Evolutionary conservation across 140 eudicot species (phyloP).

Genomic region (Artemisia princeps): DNA sequence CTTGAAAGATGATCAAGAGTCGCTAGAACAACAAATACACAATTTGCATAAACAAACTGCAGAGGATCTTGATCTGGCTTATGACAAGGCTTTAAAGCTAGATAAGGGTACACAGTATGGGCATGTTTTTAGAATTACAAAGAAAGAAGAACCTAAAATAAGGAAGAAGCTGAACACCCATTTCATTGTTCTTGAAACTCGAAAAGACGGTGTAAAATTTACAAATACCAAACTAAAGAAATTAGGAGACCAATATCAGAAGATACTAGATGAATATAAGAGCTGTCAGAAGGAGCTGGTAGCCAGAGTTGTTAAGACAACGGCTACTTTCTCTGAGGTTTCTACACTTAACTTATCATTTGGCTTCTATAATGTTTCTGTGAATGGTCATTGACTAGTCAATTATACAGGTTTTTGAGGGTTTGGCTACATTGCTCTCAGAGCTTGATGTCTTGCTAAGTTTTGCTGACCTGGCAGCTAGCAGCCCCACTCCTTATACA

Average conservation of each 20-base stretch:
- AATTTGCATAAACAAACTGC: slow-evolving; percentile 66
- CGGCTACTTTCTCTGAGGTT: slow-evolving; percentile 78
- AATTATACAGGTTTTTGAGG: slow-evolving; percentile 67
- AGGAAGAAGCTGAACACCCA: slow-evolving; percentile 76
- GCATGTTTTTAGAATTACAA: slow-evolving; percentile 87
- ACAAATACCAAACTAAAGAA: slow-evolving; percentile 77
- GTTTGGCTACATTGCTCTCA: slow-evolving; percentile 58
- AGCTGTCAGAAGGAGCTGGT: slow-evolving; percentile 83
- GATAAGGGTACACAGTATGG: slow-evolving; percentile 95
- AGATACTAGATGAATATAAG: slow-evolving; percentile 70
- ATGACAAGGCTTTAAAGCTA: slow-evolving; percentile 66
- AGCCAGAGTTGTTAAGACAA: slow-evolving; percentile 61
- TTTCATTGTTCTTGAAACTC: slow-evolving; percentile 80
- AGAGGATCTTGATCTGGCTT: slow-evolving; percentile 58
- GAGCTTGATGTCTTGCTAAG: slow-evolving; percentile 92
- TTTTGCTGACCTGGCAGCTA: slow-evolving; percentile 92
- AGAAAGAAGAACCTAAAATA: slow-evolving; percentile 95
- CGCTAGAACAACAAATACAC: slow-evolving; percentile 60
- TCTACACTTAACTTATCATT: slow-evolving; percentile 1
- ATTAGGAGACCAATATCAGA: slow-evolving; percentile 80
- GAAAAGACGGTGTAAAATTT: slow-evolving; percentile 74
- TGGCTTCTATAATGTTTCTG: neutral
- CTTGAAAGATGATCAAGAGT: slow-evolving; percentile 66
- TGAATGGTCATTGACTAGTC: slow-evolving; percentile 15
- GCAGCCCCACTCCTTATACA: slow-evolving; percentile 77